Evolutionary conservation across 805 yeast genomes (phyloP).

Genomic region (Yarrowia sp.): DNA sequence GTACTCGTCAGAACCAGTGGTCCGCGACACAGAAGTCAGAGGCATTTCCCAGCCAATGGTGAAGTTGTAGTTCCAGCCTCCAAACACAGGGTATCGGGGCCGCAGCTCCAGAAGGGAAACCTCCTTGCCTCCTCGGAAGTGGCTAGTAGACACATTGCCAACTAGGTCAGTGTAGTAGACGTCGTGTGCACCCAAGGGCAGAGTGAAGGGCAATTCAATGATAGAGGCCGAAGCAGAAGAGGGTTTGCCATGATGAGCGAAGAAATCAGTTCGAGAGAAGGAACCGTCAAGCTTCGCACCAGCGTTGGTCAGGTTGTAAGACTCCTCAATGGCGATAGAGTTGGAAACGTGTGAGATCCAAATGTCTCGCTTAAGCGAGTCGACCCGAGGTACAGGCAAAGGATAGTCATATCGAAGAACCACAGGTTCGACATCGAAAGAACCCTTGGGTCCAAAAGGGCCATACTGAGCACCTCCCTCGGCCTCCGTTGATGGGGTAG

Average conservation of each 20-base stretch:
- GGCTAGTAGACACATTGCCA: constrained; percentile 86
- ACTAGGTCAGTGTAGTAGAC: constrained; percentile 84
- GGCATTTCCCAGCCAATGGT: constrained; percentile 89
- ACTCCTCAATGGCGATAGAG: constrained; percentile 74
- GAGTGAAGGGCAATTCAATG: constrained; percentile 55
- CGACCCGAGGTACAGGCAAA: constrained; percentile 60
- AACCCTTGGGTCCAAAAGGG: constrained; percentile 48
- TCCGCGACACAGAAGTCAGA: constrained; percentile 52
- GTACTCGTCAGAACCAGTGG: constrained; percentile 48
- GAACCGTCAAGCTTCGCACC: constrained; percentile 62
- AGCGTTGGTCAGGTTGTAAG: constrained; percentile 72
- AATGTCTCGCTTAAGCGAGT: constrained; percentile 62
- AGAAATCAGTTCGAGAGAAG: constrained; percentile 77
- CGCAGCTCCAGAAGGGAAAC: constrained; percentile 52
- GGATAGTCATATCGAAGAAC: constrained; percentile 63
- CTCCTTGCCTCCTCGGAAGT: constrained; percentile 34
- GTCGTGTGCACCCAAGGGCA: constrained; percentile 55
- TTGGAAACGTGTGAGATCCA: constrained; percentile 90
- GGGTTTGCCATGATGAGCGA: constrained; percentile 42
- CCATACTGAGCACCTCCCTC: constrained; percentile 48
- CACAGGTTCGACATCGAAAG: constrained; percentile 51
- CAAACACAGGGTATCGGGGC: constrained; percentile 93
- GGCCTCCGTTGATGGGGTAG: constrained; percentile 12
- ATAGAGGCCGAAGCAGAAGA: constrained; percentile 45
- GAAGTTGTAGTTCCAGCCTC: constrained; percentile 94